phyloP scores from a whole-genome alignment of 2,329 filamentous ascomycete genomes.

The Cladosporium sp. region DNA sequence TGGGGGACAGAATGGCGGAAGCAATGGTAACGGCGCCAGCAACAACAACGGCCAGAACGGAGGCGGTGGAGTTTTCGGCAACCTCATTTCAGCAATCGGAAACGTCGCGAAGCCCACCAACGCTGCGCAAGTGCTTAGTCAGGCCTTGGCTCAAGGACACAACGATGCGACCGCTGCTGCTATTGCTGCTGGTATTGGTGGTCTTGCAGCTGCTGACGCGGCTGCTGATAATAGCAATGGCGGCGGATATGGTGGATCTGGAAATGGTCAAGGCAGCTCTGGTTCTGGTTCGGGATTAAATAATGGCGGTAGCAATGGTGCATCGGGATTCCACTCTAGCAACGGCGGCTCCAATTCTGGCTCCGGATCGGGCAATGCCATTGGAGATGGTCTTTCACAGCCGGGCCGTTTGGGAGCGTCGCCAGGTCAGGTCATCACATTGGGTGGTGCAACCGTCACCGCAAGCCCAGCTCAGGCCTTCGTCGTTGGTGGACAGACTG shows the following conservation, averaged over 20 bases:
- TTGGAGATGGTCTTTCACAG: neutral
- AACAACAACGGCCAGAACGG: neutral
- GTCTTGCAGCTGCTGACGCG: neutral
- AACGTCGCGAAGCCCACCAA: conserved; percentile 6
- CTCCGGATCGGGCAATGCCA: neutral
- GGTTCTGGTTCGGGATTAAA: conserved; percentile 10
- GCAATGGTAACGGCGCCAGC: neutral
- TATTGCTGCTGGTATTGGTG: conserved; percentile 12
- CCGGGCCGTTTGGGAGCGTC: conserved; percentile 2
- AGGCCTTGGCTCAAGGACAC: conserved; percentile 7
- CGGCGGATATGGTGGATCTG: neutral
- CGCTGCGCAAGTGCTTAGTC: conserved; percentile 6
- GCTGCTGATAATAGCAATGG: neutral
- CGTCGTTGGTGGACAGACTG: conserved; percentile 26
- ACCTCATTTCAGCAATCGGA: conserved; percentile 4
- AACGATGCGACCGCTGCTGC: conserved; percentile 5
- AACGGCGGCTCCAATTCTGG: neutral
- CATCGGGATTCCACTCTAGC: neutral
- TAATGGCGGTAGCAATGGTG: neutral
- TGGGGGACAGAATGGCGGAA: neutral
- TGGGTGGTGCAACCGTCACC: conserved; percentile 16
- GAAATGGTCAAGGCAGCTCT: neutral
- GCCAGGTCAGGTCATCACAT: conserved; percentile 10
- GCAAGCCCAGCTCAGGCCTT: conserved; percentile 21
- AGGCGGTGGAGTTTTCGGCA: neutral